These are phyloP conservation scores for Acer negundo DNA, from an alignment of 345 rosid species.

Conservation along the genomic window DNA sequence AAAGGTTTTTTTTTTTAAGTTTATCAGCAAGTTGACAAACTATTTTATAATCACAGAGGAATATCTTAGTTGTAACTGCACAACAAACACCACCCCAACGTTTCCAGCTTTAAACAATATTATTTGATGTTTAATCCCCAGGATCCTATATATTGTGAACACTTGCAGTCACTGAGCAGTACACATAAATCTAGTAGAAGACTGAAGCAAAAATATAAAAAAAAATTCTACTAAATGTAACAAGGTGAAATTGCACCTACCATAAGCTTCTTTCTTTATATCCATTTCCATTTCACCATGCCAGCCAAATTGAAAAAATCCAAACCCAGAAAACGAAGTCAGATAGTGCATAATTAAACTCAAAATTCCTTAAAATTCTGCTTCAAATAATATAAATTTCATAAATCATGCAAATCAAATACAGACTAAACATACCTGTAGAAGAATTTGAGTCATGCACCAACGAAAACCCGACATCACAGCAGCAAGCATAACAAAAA, in stretches of 20 bases:
- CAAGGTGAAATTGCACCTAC: slow-evolving; percentile 48
- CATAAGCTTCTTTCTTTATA: slow-evolving; percentile 83
- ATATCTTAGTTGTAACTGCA: neutral
- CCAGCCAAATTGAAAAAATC: slow-evolving; percentile 32
- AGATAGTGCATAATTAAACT: slow-evolving; percentile 20
- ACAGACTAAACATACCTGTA: slow-evolving; percentile 62
- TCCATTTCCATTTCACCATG: slow-evolving; percentile 35
- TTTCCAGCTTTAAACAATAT: neutral
- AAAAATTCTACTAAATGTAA: slow-evolving; percentile 2
- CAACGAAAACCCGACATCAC: slow-evolving; percentile 99
- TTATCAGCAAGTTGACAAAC: neutral
- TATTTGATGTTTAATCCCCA: neutral
- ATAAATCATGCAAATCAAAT: slow-evolving; percentile 16
- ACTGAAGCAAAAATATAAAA: neutral
- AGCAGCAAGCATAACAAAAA: slow-evolving; percentile 98
- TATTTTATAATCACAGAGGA: neutral
- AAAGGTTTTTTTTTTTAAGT: neutral
- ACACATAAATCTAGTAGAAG: neutral
- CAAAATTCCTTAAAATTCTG: neutral
- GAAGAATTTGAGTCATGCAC: slow-evolving; percentile 98
- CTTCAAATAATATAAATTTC: neutral
- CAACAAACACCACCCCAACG: neutral
- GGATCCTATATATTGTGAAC: neutral
- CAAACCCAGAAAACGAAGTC: slow-evolving; percentile 26
- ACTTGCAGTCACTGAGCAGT: neutral